These are phyloP conservation scores for Sporodiniella umbellata DNA, from an alignment of 371 early-diverging fungal genomes.

Conservation along the genomic window DNA sequence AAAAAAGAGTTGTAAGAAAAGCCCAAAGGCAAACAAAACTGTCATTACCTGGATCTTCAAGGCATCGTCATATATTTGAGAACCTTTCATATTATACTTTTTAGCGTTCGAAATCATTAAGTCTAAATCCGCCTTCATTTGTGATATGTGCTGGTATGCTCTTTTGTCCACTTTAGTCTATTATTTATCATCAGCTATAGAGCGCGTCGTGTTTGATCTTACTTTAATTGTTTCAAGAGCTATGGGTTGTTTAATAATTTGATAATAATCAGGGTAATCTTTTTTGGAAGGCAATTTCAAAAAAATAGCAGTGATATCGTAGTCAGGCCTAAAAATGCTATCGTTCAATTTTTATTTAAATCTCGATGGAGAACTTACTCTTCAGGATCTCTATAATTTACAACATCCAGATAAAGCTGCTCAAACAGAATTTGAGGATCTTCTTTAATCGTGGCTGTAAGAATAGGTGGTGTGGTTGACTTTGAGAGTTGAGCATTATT, in stretches of 20 bases:
- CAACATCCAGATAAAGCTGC: constrained; percentile 27
- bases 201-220: neutral
- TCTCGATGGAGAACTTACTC: too few species aligned
- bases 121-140: constrained; percentile 64
- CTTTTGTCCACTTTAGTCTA: constrained; percentile 44
- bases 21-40: too few species aligned
- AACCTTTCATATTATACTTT: constrained; percentile 76
- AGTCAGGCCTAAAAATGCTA: constrained; percentile 37
- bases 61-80: constrained; percentile 75
- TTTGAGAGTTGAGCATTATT: too few species aligned
- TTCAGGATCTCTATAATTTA: constrained; percentile 33
- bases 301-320: constrained; percentile 65
- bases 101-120: constrained; percentile 79
- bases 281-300: constrained; percentile 70
- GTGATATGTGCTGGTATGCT: constrained; percentile 53
- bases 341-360: too few species aligned
- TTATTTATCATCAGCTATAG: neutral
- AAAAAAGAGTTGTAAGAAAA: too few species aligned
- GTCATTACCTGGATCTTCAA: constrained; percentile 57
- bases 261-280: constrained; percentile 90
- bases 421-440: constrained; percentile 1
- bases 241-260: constrained; percentile 82
- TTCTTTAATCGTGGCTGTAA: neutral
- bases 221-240: constrained; percentile 69
- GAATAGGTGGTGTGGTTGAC: constrained; percentile 1